phyloP scores from a whole-genome alignment of 305 asterid genomes.

The Fraxinus ornus region DNA sequence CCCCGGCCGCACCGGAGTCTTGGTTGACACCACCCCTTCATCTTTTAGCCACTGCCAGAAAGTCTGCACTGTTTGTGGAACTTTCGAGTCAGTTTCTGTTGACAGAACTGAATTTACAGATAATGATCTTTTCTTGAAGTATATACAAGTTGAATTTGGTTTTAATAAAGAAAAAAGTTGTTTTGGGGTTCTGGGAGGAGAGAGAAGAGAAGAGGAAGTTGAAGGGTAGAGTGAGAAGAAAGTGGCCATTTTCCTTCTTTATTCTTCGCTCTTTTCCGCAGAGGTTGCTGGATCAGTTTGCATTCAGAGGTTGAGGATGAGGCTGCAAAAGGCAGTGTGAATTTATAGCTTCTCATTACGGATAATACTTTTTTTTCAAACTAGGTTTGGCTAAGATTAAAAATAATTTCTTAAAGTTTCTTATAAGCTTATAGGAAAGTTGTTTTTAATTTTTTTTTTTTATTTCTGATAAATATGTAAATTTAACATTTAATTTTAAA shows the following conservation, averaged over 20 bases:
- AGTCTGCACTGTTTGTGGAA: constrained; percentile 57
- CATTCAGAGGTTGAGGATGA: constrained; percentile 26
- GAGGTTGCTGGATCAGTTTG: not conserved
- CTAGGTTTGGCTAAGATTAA: not conserved
- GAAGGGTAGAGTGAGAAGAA: constrained; percentile 38
- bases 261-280: not conserved
- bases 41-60: constrained; percentile 93
- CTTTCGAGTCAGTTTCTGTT: constrained; percentile 43
- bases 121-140: constrained; percentile 36
- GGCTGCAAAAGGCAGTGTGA: constrained; percentile 15
- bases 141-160: constrained; percentile 31
- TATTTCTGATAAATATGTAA: too few species aligned
- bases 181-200: constrained; percentile 24
- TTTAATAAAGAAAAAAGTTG: constrained; percentile 26
- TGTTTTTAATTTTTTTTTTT: too few species aligned
- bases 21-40: constrained; percentile 76
- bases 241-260: constrained; percentile 43
- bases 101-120: constrained; percentile 39
- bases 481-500: not conserved
- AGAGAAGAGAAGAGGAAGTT: constrained; percentile 32
- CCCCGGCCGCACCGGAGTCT: constrained; percentile 81
- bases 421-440: too few species aligned
- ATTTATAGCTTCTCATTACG: constrained; percentile 25
- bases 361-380: constrained; percentile 18
- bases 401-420: not conserved